Evolutionary conservation across 176 grass and related monocot genomes (phyloP), one percentile per base, ranked within the genome.

Genomic region (Aegilops speltoides): DNA sequence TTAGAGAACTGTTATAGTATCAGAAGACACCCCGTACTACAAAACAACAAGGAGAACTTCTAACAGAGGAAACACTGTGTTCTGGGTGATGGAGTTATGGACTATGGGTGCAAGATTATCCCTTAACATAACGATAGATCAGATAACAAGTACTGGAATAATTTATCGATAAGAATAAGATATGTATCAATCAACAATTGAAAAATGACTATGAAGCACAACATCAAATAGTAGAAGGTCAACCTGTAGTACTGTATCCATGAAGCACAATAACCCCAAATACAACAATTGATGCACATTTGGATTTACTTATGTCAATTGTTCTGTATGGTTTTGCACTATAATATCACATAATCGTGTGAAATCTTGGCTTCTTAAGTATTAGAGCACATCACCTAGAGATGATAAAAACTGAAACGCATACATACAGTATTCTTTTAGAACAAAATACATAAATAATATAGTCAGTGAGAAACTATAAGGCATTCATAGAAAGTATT

Each of bases 1-100:
- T 97, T 87, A 93, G 87, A 88, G 57, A 75, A 57, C 80, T 40
- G 23, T 54, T 88, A 10, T 38, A 76, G 38, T 59, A 85, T 80
- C 19, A 79, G 14, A 78, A 48, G 7, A 90, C 64, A 84, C 23
- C 61, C 56, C 63, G 33, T 40, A 64, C 60, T 20, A 64, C 24
- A 11, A 82, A 79, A 79, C 8, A 79, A 78, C 65, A 69, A 80
- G 61, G 64, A 57, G 11, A 80, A 50, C 73, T 76, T 86, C 14
- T 79, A 83, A 36, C 22, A 28, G 71, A 73, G 72, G 38, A 66
- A 73, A 64, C 23, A 70, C 40, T 64, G 79, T 79, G 65, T 5
- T 54, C 12, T 66, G 17, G 17, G 14, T 36, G 7, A 82, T 82
- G 61, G 14, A 31, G 41, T 73, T 65, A 59, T 11, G 23, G 32